Evolutionary conservation across 768 basidiomycete species (phyloP).

Genomic region (Erythrobasidium yunnanense): DNA sequence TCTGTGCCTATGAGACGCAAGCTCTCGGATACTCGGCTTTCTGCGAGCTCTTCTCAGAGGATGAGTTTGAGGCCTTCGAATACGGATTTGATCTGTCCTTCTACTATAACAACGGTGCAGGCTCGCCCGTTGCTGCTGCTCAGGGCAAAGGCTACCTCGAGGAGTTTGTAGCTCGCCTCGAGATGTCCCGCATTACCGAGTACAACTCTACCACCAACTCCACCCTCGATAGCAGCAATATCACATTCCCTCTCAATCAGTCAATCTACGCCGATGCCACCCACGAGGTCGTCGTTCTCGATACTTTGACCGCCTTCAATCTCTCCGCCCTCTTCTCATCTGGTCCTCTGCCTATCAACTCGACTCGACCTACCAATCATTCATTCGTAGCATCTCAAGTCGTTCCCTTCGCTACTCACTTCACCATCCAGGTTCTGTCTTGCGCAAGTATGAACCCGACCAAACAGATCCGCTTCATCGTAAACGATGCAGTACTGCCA

Average conservation of each 20-base stretch:
- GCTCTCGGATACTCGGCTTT: conserved; percentile 40
- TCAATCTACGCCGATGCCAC: conserved; percentile 67
- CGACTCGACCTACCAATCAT: conserved; percentile 53
- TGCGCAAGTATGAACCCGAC: conserved; percentile 39
- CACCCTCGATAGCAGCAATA: conserved; percentile 39
- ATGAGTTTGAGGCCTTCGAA: conserved; percentile 40
- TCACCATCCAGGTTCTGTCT: conserved; percentile 31
- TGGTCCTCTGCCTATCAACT: conserved; percentile 67
- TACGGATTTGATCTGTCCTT: conserved; percentile 33
- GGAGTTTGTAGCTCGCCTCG: conserved; percentile 41
- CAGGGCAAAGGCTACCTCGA: conserved; percentile 43
- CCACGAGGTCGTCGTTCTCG: conserved; percentile 83
- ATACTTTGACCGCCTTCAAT: conserved; percentile 74
- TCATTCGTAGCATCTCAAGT: conserved; percentile 33
- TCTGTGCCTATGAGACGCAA: conserved; percentile 42
- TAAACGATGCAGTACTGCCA: conserved; percentile 44
- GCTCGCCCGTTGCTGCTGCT: conserved; percentile 43
- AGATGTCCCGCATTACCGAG: conserved; percentile 30
- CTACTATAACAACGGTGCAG: conserved; percentile 47
- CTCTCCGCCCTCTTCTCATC: conserved; percentile 57
- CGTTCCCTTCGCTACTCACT: conserved; percentile 44
- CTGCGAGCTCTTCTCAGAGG: conserved; percentile 42
- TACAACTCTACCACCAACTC: conserved; percentile 38
- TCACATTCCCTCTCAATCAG: conserved; percentile 42
- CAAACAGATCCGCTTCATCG: conserved; percentile 39